A percentile compares a stretch with the other conserved stretches of the same genome.
phyloP scores from a whole-genome alignment of 306 rosid genomes.

The Phaseolus lunatus region DNA sequence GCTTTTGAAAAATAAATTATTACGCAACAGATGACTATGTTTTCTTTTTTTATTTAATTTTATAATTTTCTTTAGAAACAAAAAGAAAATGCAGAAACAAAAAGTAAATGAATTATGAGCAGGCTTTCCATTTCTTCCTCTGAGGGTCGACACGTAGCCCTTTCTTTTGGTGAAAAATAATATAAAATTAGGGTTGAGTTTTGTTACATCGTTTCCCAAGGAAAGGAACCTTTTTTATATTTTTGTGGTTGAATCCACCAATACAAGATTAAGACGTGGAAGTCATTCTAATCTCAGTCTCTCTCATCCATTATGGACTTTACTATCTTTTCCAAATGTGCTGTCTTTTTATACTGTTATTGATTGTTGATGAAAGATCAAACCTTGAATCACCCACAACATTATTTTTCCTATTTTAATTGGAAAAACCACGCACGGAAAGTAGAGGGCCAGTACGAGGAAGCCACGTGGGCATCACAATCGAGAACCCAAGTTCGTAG shows the following conservation, averaged over 20 bases:
- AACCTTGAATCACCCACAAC: constrained; percentile 26
- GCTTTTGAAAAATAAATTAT: constrained; percentile 36
- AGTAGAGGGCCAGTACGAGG: constrained; percentile 51
- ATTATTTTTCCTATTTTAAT: background rate
- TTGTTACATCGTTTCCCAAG: constrained; percentile 42
- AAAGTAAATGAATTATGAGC: constrained; percentile 25
- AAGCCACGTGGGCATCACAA: constrained; percentile 48
- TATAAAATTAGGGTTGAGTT: constrained; percentile 34
- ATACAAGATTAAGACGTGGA: constrained; percentile 51
- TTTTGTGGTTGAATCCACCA: constrained; percentile 19
- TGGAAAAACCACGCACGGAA: background rate
- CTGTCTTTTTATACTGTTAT: background rate
- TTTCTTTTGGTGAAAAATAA: background rate
- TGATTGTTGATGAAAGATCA: background rate
- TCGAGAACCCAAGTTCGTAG: constrained; percentile 34
- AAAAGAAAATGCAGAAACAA: constrained; percentile 29
- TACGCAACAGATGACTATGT: constrained; percentile 22
- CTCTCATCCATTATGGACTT: constrained; percentile 50
- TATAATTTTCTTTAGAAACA: background rate
- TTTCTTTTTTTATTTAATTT: background rate
- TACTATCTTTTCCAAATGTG: constrained; percentile 37
- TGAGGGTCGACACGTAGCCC: constrained; percentile 40
- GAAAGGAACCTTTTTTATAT: constrained; percentile 16
- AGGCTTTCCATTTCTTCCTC: constrained; percentile 27
- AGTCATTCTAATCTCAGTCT: constrained; percentile 45